Evolutionary conservation across 345 rosid genomes (phyloP).

Genomic region (Dipteronia dyeriana): DNA sequence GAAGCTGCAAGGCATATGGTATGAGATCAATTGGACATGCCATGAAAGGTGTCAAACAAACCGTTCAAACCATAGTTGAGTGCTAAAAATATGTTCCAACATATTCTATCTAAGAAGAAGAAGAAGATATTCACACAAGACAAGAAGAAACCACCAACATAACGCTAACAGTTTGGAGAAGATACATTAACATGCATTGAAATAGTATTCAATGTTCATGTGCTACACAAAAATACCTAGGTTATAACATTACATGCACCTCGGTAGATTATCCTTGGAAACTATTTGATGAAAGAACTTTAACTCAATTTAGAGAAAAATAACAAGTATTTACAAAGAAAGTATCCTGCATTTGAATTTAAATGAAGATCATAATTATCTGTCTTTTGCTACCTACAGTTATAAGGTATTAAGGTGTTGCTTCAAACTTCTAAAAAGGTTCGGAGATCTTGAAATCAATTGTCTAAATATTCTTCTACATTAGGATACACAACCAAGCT

Average conservation of each 20-base stretch:
- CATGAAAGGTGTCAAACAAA: not conserved
- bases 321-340: not conserved
- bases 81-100: not conserved
- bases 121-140: not conserved
- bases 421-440: not conserved
- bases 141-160: not conserved
- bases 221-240: not conserved
- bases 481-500: not conserved
- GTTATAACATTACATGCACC: not conserved
- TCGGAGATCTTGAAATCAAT: not conserved
- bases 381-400: not conserved
- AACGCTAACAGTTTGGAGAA: not conserved
- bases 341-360: not conserved
- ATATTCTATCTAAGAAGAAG: not conserved
- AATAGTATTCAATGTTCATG: not conserved
- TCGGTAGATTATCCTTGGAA: not conserved
- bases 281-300: not conserved
- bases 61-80: not conserved
- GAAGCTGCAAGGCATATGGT: constrained; percentile 55
- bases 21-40: not conserved
- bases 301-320: not conserved
- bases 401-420: not conserved
- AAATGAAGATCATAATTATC: not conserved
- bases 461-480: not conserved
- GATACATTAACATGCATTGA: not conserved